Evolutionary conservation across 2,329 filamentous ascomycete genomes (phyloP), one percentile per base, ranked within the genome.

Genomic region (Penicillium sp.): DNA sequence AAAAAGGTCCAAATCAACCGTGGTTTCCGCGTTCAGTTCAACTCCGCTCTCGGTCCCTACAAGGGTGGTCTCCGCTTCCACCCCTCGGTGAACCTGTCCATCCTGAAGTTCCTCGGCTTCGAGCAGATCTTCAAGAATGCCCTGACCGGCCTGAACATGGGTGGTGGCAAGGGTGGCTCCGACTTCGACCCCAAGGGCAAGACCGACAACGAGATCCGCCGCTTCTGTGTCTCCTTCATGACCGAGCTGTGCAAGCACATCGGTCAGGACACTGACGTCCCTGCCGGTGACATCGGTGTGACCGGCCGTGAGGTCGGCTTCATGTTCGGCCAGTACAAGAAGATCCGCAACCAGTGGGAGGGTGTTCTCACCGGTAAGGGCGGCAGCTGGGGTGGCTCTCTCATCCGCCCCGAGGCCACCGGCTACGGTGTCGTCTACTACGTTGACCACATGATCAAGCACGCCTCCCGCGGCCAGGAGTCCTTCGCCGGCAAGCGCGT

Each of bases 81-180:
- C 76, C 94, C 92, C 57, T 63, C 68, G 30, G 76, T 79, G 50
- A 80, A 87, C 72, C 78, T 87, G 48, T 83, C 79, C 51, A 80
- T 84, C 69, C 84, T 99, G 68, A 99, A 99, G 81, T 97, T 97
- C 80, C 83, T 99, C 70, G 94, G 92, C 62, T 97, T 97, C 69
- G 94, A 99, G 85, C 94, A 97, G 80, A 95, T 92, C 79, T 97
- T 97, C 84, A 97, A 97, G 85, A 97, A 97, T 89, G 94, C 94
- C 63, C 80, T 97, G 64, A 97, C 94, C 56, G 94, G 94, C 70
- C 78, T 95, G 69, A 90, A 84, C 79, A 96, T 99, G 86, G 94
- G 94, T 62, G 94, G 94, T 79, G 94, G 89, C 70, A 97, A 97
- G 81, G 94, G 94, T 78, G 94, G 94, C 69, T 87, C 92, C 73